These are phyloP conservation scores for Leccinum pellstonianum DNA, from an alignment of 768 basidiomycete genomes.

Conservation along the genomic window DNA sequence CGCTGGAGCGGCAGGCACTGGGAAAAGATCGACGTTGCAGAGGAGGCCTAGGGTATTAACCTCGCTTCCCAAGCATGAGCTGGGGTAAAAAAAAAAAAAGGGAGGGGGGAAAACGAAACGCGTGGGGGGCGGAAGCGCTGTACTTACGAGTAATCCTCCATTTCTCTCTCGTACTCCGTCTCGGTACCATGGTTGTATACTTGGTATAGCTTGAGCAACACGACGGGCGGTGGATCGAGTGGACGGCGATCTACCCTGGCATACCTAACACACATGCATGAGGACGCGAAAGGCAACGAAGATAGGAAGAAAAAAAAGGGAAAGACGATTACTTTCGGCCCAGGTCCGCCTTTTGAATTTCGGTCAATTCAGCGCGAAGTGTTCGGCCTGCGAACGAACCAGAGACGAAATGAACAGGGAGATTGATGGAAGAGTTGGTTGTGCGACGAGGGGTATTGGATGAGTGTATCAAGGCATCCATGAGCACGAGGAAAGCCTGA, in stretches of 20 bases:
- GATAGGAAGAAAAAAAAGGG: not conserved
- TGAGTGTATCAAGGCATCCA: slow-evolving; percentile 19
- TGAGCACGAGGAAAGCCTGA: slow-evolving; percentile 7
- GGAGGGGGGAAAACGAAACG: not conserved
- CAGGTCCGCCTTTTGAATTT: slow-evolving; percentile 65
- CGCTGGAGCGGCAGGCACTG: slow-evolving; percentile 39
- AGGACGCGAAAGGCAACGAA: not conserved
- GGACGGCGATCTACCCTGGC: slow-evolving; percentile 64
- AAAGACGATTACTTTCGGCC: slow-evolving; percentile 55
- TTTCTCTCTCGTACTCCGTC: slow-evolving; percentile 45
- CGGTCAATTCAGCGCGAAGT: slow-evolving; percentile 53
- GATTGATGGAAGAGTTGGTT: slow-evolving; percentile 28
- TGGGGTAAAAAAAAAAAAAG: too few species aligned
- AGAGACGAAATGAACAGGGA: slow-evolving; percentile 51
- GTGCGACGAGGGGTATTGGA: slow-evolving; percentile 27
- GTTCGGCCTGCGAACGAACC: slow-evolving; percentile 62
- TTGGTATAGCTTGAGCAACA: slow-evolving; percentile 51
- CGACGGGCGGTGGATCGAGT: slow-evolving; percentile 65
- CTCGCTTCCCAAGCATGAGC: slow-evolving; percentile 41
- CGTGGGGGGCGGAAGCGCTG: not conserved
- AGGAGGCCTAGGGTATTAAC: slow-evolving; percentile 64
- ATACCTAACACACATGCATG: slow-evolving; percentile 37
- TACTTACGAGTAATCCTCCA: slow-evolving; percentile 50
- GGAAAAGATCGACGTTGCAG: slow-evolving; percentile 78
- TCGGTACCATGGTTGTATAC: slow-evolving; percentile 41